These are phyloP conservation scores for Pyronema omphalodes DNA, from an alignment of 495 filamentous ascomycete species.

Conservation along the genomic window DNA sequence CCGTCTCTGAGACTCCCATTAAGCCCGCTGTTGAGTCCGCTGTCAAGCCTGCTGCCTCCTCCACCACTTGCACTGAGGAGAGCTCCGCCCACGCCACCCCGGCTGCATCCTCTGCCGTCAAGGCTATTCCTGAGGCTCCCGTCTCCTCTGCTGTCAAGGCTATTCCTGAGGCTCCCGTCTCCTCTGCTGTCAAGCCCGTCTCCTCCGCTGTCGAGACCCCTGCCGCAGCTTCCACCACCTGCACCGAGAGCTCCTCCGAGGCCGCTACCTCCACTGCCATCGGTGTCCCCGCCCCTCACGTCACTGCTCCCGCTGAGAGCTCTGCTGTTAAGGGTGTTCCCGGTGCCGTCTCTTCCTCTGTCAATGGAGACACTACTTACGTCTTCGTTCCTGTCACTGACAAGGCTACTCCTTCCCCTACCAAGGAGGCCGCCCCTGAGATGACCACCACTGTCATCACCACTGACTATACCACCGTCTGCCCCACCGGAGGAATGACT, in stretches of 20 bases:
- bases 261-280: neutral
- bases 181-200: neutral
- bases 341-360: conserved; percentile 17
- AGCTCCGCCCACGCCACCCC: too few species aligned
- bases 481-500: neutral
- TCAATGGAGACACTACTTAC: conserved; percentile 20
- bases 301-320: neutral
- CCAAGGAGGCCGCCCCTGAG: neutral
- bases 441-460: neutral
- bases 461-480: neutral
- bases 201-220: neutral
- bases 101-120: too few species aligned
- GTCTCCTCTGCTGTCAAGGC: too few species aligned
- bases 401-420: too few species aligned
- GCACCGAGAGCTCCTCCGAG: neutral
- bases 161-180: too few species aligned
- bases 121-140: too few species aligned
- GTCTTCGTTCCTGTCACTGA: conserved; percentile 5
- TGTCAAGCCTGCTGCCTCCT: too few species aligned
- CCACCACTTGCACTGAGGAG: too few species aligned
- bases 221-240: neutral
- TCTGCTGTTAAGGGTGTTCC: conserved; percentile 5
- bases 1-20: too few species aligned
- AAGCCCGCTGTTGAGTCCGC: too few species aligned
- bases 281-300: neutral